Evolutionary conservation across 2,329 filamentous ascomycete genomes (phyloP).

Genomic region (Claviceps spartinae): DNA sequence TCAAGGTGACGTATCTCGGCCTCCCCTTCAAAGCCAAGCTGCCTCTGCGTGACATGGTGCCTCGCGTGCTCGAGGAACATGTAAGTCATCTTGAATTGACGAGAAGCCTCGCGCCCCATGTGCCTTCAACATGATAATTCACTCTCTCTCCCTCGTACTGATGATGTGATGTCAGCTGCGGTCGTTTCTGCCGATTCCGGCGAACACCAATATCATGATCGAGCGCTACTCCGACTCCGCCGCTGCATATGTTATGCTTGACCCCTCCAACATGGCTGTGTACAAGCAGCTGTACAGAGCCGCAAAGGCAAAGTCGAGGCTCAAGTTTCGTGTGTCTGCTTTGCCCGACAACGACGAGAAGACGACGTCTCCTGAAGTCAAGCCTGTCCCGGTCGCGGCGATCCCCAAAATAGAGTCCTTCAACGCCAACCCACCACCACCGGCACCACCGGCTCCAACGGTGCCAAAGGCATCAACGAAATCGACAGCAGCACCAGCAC

Average conservation of each 20-base stretch:
- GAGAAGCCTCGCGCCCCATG: not conserved
- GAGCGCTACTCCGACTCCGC: slow-evolving; percentile 95
- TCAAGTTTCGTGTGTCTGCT: slow-evolving; percentile 65
- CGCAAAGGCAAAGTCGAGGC: slow-evolving; percentile 95
- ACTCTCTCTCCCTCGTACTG: not conserved
- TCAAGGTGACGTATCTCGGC: slow-evolving; percentile 74
- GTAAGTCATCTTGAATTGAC: slow-evolving; percentile 41
- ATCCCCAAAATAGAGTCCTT: not conserved
- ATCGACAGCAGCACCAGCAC: no score
- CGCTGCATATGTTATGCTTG: slow-evolving; percentile 64
- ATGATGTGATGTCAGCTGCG: slow-evolving; percentile 17
- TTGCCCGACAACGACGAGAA: slow-evolving; percentile 19
- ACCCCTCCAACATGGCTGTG: slow-evolving; percentile 62
- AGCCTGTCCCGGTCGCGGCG: slow-evolving; percentile 21
- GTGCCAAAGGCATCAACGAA: no score
- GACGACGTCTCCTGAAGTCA: slow-evolving; percentile 20
- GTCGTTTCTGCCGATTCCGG: slow-evolving; percentile 21
- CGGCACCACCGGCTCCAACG: not conserved
- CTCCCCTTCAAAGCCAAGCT: slow-evolving; percentile 75
- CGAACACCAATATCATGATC: slow-evolving; percentile 40
- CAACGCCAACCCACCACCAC: slow-evolving; percentile 8
- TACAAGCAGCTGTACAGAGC: slow-evolving; percentile 97
- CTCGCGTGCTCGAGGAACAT: slow-evolving; percentile 63
- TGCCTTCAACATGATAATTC: not conserved
- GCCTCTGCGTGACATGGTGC: slow-evolving; percentile 69